Percentiles rank a stretch among this genome's conserved stretches.
Evolutionary conservation across 345 rosid genomes (phyloP).

Genomic region (Pelargonium nanum): DNA sequence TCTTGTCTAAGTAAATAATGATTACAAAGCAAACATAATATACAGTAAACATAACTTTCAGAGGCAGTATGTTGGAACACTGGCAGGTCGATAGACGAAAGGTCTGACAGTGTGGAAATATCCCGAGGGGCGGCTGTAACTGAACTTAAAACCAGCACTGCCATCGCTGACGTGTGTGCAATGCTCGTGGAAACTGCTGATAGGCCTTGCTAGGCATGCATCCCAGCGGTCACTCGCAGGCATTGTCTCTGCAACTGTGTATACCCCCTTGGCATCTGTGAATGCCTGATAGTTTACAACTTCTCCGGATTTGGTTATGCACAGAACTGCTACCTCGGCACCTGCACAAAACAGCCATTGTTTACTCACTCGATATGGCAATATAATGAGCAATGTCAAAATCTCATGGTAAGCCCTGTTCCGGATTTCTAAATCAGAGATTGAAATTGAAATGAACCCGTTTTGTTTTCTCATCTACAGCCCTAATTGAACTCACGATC

Average conservation of each 20-base stretch:
- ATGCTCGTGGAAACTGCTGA: conserved; percentile 73
- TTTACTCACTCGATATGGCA: no score
- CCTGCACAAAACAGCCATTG: conserved; percentile 29
- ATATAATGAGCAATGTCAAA: no score
- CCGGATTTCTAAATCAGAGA: no score
- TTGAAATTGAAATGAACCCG: no score
- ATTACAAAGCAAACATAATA: not conserved
- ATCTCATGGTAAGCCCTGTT: no score
- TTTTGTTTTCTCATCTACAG: no score
- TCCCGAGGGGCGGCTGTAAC: conserved; percentile 70
- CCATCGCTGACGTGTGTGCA: conserved; percentile 57
- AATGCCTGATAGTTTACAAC: conserved; percentile 92
- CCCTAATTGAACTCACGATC: no score
- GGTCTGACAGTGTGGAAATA: conserved; percentile 60
- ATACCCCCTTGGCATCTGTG: conserved; percentile 66
- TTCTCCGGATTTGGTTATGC: conserved; percentile 89
- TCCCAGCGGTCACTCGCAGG: conserved; percentile 95
- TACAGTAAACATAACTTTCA: conserved; percentile 10
- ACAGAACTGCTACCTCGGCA: conserved; percentile 94
- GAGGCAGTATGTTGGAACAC: conserved; percentile 53
- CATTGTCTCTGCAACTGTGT: conserved; percentile 92
- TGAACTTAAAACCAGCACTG: conserved; percentile 66
- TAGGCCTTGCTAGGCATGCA: conserved; percentile 79
- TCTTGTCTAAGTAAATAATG: not conserved
- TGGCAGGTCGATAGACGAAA: conserved; percentile 54